Conservation (phyloP, 257 asterid species). For the Gentiana macrophylla region DNA sequence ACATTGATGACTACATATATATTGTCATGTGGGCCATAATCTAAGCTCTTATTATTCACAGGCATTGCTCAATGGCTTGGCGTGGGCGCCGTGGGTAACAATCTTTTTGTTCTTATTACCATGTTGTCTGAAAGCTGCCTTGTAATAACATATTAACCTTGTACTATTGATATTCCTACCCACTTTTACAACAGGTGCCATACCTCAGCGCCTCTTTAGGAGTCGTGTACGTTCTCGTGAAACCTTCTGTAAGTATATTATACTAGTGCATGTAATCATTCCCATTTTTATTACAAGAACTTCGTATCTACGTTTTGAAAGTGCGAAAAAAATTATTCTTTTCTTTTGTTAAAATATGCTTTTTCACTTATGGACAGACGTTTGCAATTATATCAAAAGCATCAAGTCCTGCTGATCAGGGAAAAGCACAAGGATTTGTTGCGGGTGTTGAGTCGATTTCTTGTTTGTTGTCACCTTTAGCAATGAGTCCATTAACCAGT, state of each 20-base stretch:
- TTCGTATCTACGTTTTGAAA: not conserved
- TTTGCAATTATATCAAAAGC: slow-evolving; percentile 74
- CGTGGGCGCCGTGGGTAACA: slow-evolving; percentile 95
- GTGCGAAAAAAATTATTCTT: slow-evolving; percentile 10
- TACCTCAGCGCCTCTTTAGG: slow-evolving; percentile 83
- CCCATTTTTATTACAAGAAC: slow-evolving; percentile 2
- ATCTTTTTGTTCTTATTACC: not conserved
- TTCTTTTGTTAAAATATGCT: not conserved
- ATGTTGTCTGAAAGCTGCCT: not conserved
- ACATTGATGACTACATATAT: too few species aligned
- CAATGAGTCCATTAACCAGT: slow-evolving; percentile 90
- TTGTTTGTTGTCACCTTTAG: slow-evolving; percentile 76
- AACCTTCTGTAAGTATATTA: slow-evolving; percentile 62
- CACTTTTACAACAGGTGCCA: slow-evolving; percentile 53
- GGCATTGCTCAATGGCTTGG: slow-evolving; percentile 90
- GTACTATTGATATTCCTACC: slow-evolving; percentile 6
- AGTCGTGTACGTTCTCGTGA: slow-evolving; percentile 74
- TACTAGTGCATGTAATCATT: not conserved
- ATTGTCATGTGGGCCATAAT: not conserved
- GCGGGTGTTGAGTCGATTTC: slow-evolving; percentile 77
- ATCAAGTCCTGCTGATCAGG: slow-evolving; percentile 78
- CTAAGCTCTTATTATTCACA: slow-evolving; percentile 15
- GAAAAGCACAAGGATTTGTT: slow-evolving; percentile 85
- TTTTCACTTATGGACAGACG: slow-evolving; percentile 36
- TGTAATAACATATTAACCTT: not conserved